Evolutionary conservation across 2,329 filamentous ascomycete species (phyloP).

Genomic region (Epichloe gansuensis): DNA sequence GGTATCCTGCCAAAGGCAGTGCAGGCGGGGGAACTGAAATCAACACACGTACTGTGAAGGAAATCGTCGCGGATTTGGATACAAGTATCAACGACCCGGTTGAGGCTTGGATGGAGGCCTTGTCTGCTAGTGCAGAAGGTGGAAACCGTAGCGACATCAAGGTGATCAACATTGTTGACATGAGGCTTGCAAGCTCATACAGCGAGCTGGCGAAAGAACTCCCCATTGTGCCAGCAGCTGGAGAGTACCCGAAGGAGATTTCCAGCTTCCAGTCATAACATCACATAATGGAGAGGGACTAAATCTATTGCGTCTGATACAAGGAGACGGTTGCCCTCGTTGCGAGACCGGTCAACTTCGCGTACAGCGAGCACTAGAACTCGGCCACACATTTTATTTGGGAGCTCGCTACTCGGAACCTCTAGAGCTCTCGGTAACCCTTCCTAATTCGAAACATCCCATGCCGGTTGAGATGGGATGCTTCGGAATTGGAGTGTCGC

Average conservation of each 20-base stretch:
- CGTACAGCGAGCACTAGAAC: slow-evolving; percentile 66
- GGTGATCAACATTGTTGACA: slow-evolving; percentile 25
- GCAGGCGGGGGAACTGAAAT: slow-evolving; percentile 22
- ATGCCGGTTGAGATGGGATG: slow-evolving; percentile 84
- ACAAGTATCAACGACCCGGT: slow-evolving; percentile 51
- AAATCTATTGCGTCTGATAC: slow-evolving; percentile 51
- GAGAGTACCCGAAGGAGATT: slow-evolving; percentile 1
- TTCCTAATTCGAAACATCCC: slow-evolving; percentile 17
- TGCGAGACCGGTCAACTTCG: slow-evolving; percentile 53
- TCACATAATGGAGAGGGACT: slow-evolving; percentile 24
- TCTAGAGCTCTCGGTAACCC: slow-evolving; percentile 50
- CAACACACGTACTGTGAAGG: slow-evolving; percentile 51
- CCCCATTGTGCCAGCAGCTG: slow-evolving; percentile 13
- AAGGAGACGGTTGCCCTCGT: slow-evolving; percentile 61
- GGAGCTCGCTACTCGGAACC: slow-evolving; percentile 78
- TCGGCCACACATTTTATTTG: slow-evolving; percentile 91
- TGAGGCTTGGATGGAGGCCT: slow-evolving; percentile 36
- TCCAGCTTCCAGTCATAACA: slow-evolving; percentile 5
- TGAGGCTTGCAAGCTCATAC: slow-evolving; percentile 16
- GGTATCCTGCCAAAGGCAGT: slow-evolving; percentile 37
- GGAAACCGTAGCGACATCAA: background rate
- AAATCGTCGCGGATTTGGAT: slow-evolving; percentile 55
- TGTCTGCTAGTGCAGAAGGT: slow-evolving; percentile 10
- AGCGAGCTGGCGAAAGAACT: slow-evolving; percentile 13
- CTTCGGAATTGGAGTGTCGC: slow-evolving; percentile 86